A percentile compares a stretch with the other conserved stretches of the same genome.
Evolutionary conservation across 805 yeast species (phyloP).

Genomic region (Nakazawaea molendinolei): DNA sequence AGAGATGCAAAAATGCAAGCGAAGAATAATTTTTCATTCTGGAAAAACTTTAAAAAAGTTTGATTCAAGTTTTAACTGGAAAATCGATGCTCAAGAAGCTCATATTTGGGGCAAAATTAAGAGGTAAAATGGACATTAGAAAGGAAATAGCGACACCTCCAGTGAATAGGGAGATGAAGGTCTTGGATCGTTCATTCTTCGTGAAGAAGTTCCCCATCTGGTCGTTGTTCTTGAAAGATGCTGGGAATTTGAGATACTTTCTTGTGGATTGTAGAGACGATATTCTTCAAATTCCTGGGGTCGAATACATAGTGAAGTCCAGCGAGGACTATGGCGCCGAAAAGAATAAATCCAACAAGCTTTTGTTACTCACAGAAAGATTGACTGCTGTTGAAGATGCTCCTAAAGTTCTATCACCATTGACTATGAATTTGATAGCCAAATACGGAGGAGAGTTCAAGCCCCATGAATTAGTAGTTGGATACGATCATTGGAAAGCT

Average conservation of each 20-base stretch:
- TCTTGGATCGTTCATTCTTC: slow-evolving; percentile 64
- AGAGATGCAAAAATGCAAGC: too few relatives aligned
- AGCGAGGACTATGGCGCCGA: slow-evolving; percentile 13
- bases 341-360: slow-evolving; percentile 36
- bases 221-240: slow-evolving; percentile 66
- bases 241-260: slow-evolving; percentile 52
- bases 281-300: slow-evolving; percentile 61
- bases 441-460: slow-evolving; percentile 39
- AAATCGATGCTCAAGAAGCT: slow-evolving; percentile 1
- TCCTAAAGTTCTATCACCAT: slow-evolving; percentile 29
- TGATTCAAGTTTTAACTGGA: not conserved
- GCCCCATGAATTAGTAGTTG: slow-evolving; percentile 51
- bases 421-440: slow-evolving; percentile 37
- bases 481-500: slow-evolving; percentile 78
- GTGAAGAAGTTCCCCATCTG: slow-evolving; percentile 48
- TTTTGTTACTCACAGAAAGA: slow-evolving; percentile 51
- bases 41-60: not conserved
- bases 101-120: not conserved
- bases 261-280: slow-evolving; percentile 49
- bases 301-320: slow-evolving; percentile 50
- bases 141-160: slow-evolving; percentile 46
- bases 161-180: slow-evolving; percentile 53
- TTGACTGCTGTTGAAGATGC: slow-evolving; percentile 33
- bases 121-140: slow-evolving; percentile 3
- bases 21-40: not conserved